Base-by-base conservation (phyloP, 2,329 filamentous ascomycete species). In the Ustulina deusta region DNA sequence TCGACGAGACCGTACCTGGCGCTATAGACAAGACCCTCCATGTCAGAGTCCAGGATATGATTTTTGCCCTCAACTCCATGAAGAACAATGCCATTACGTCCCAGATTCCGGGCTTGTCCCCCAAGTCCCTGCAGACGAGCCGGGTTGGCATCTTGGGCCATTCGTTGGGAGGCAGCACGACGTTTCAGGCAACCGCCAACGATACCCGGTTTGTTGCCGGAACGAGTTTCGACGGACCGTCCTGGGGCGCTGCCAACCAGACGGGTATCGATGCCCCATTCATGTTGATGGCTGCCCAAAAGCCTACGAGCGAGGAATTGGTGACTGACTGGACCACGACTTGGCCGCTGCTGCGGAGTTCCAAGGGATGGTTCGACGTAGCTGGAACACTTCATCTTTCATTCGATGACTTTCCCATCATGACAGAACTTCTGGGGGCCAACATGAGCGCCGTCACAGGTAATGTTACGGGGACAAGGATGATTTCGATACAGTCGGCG, bases 191-290 rank as follows among this genome's bases (percentile, higher is more conserved):
- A 6, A 56, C 51, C 1, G 61, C 36, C 22, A 68, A 64, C 22
- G 65, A 68, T 20, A 68, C 61, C 1, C 65, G 65, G 2, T 64
- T 68, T 32, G 20, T 56, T 1, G 65, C 61, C 1, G 65, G 65
- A 3, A 57, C 61, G 5, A 56, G 29, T 9, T 61, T 68, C 2
- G 65, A 68, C 56, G 65, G 65, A 2, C 46, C 54, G 1, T 57
- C 65, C 55, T 68, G 46, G 52, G 65, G 65, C 29, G 44, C 46
- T 7, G 65, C 54, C 20, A 59, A 58, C 11, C 29, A 59, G 36
- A 63, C 52, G 6, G 65, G 59, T 1, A 67, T 54, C 1, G 29
- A 63, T 2, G 42, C 65, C 2, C 38, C 65, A 0, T 3, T 63
- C 27, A 54, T 67, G 54, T 17, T 59, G 13, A n/a, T 66, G 27